phyloP scores from a whole-genome alignment of 2,329 filamentous ascomycete genomes.

The Chaetomiaceae sp. region DNA sequence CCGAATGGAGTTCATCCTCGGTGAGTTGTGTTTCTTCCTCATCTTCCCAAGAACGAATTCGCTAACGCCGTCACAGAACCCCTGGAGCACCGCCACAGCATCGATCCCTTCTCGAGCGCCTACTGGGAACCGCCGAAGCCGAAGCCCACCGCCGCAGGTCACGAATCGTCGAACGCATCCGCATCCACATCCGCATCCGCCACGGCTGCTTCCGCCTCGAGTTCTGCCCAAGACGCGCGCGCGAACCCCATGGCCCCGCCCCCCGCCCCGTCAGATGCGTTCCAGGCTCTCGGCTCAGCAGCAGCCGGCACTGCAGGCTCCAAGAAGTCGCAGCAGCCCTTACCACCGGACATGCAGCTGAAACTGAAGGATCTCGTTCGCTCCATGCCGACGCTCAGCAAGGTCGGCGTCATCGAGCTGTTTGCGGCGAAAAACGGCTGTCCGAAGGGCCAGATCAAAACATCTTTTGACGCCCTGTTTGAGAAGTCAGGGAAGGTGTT shows the following conservation, averaged over 20 bases:
- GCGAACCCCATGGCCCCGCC: slow-evolving; percentile 18
- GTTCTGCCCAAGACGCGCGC: slow-evolving; percentile 1
- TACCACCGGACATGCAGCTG: slow-evolving; percentile 56
- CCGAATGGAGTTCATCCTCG: slow-evolving; percentile 69
- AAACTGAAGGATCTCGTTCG: slow-evolving; percentile 67
- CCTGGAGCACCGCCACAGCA: slow-evolving; percentile 48
- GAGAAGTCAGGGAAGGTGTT: slow-evolving; percentile 58
- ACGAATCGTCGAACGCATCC: slow-evolving; percentile 20
- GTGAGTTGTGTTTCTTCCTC: slow-evolving; percentile 40
- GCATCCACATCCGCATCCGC: slow-evolving; percentile 8
- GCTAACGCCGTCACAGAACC: slow-evolving; percentile 38
- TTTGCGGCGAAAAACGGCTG: slow-evolving; percentile 70
- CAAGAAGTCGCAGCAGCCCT: slow-evolving; percentile 32
- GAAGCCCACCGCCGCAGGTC: slow-evolving; percentile 14
- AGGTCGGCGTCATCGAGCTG: slow-evolving; percentile 68
- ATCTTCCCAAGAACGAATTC: too few species aligned
- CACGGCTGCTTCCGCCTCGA: neutral
- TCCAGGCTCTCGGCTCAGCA: slow-evolving; percentile 17
- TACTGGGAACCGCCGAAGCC: slow-evolving; percentile 64
- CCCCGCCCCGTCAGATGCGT: slow-evolving; percentile 21
- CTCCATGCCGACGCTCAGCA: slow-evolving; percentile 55
- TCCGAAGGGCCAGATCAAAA: slow-evolving; percentile 64
- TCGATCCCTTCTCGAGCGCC: slow-evolving; percentile 76
- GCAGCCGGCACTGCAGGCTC: slow-evolving; percentile 8
- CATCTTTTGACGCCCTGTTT: slow-evolving; percentile 64